Conservation (phyloP, 1,284 basidiomycete genomes). For the Schizophyllum amplum region DNA sequence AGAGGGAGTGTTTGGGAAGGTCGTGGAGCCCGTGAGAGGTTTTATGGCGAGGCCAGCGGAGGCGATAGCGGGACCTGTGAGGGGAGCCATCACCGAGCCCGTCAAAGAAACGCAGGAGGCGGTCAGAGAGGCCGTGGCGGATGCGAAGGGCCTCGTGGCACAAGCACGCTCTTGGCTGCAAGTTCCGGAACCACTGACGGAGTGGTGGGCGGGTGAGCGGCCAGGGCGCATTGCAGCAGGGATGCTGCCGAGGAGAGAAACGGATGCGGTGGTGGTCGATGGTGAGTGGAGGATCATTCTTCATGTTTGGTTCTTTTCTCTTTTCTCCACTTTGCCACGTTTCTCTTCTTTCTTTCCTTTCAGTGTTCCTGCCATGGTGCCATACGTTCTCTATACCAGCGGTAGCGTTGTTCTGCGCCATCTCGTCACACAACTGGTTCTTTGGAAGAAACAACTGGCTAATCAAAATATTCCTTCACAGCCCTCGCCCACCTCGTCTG, state of each 20-base stretch:
- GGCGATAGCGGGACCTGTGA: too few species aligned
- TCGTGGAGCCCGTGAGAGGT: too few species aligned
- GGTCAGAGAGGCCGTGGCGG: conserved; percentile 5
- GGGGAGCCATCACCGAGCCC: not conserved
- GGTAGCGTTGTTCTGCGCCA: not conserved
- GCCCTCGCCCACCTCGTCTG: conserved; percentile 65
- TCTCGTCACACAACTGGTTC: too few species aligned
- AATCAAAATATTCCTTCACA: conserved; percentile 22
- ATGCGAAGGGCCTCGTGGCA: not conserved
- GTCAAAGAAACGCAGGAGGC: conserved; percentile 2
- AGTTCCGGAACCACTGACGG: not conserved
- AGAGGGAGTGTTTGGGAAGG: too few species aligned
- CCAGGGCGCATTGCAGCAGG: conserved; percentile 42
- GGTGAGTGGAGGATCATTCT: conserved; percentile 34
- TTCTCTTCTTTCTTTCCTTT: not conserved
- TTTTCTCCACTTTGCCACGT: not conserved
- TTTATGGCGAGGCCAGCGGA: too few species aligned
- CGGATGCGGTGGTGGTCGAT: conserved; percentile 51
- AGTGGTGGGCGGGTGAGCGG: conserved; percentile 56
- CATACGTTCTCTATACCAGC: not conserved
- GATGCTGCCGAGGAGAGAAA: conserved; percentile 45
- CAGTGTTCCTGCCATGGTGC: not conserved
- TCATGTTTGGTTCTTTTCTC: not conserved
- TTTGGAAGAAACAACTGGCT: not conserved
- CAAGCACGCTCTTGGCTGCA: too few species aligned